Base-by-base conservation (phyloP, 441 rosid species). In the Gossypium armourianum region DNA sequence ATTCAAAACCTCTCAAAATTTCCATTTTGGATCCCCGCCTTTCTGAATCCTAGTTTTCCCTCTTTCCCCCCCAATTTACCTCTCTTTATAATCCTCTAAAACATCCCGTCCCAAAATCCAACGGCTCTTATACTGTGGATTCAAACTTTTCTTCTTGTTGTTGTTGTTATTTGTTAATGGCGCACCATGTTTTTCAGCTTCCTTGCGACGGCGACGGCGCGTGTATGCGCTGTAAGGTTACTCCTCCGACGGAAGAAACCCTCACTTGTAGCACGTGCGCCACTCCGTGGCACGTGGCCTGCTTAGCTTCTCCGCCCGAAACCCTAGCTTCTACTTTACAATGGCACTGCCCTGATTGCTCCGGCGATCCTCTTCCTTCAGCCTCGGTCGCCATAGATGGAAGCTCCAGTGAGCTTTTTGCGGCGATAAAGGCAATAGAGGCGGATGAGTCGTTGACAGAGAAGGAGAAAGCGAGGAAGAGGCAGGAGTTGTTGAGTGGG, bases 191-290 rank as follows among this genome's bases (percentile, higher is more conserved):
- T 40, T 3, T 56, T 9, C 85, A 88, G 70, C 83, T 88, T 8
- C 94, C 96, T 0, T 90, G 90, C 76, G 88, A 73, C 52, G 86
- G 83, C 47, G 86, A 80, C 3, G 86, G 83, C 70, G 60, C 70
- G 2, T 86, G 88, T 77, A 81, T 84, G 86, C 59, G 61, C 43
- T 84, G 88, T 77, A 77, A 81, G 71, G 62, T 32, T 4, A 74
- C 59, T 32, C 86, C 88, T 19, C 54, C 73, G 1, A 0, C 68
- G 0, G 84, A 83, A 54, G 90, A 86, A 58, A 80, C 78, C 28
- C 76, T 86, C 19, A 70, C 76, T 1, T 86, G 90, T 66, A 43
- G 17, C 57, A 86, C 85, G 10, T 86, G 85, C 61, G 81, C 57
- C 21, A 80, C 88, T 54, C 86, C 86, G 2, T 84, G 88, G 88